Conservation (phyloP, 1,284 basidiomycete genomes). For the Ganoderma sp. region DNA sequence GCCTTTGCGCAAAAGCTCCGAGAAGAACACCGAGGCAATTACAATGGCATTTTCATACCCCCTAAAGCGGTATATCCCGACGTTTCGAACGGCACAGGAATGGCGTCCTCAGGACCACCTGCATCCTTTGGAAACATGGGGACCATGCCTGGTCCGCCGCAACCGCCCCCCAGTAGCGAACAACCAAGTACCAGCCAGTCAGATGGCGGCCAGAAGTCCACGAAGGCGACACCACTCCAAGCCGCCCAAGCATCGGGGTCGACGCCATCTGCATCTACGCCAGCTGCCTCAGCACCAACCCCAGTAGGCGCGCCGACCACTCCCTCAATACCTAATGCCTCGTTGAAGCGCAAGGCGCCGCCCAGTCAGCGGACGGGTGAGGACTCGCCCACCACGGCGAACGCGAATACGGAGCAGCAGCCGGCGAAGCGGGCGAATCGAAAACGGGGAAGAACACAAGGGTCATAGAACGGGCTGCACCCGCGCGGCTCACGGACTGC, state of each 20-base stretch:
- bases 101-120: constrained; percentile 4
- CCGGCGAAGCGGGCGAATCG: constrained; percentile 56
- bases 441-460: constrained; percentile 55
- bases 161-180: constrained; percentile 33
- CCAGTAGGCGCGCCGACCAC: constrained; percentile 44
- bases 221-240: constrained; percentile 54
- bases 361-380: constrained; percentile 47
- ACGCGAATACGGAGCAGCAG: constrained; percentile 48
- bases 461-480: constrained; percentile 43
- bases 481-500: constrained; percentile 9
- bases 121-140: constrained; percentile 6
- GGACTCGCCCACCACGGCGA: constrained; percentile 56
- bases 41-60: background rate
- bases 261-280: constrained; percentile 45
- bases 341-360: constrained; percentile 66
- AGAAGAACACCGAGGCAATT: constrained; percentile 38
- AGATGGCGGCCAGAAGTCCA: constrained; percentile 58
- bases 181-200: constrained; percentile 53
- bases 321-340: constrained; percentile 57
- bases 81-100: background rate
- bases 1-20: constrained; percentile 54
- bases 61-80: background rate
- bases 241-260: constrained; percentile 47
- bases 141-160: constrained; percentile 14
- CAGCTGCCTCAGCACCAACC: constrained; percentile 39